These are phyloP conservation scores for Termitomyces sp. DNA, from an alignment of 768 basidiomycete species.

Conservation along the genomic window DNA sequence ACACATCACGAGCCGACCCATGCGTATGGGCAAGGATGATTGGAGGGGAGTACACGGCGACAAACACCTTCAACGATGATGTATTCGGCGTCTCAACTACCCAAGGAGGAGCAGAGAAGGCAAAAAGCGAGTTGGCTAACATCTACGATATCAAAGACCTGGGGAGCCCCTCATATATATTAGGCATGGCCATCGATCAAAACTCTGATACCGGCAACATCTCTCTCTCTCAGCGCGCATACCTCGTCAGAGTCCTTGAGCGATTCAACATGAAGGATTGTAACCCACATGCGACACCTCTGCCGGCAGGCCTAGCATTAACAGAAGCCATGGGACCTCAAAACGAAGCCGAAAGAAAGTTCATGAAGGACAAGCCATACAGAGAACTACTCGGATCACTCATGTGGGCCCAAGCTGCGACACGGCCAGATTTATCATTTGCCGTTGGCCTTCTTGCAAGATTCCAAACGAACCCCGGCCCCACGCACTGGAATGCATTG, in stretches of 20 bases:
- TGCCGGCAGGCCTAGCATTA: not conserved
- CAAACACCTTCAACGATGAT: not conserved
- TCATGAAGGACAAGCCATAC: not conserved
- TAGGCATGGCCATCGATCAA: not conserved
- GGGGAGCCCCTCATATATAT: not conserved
- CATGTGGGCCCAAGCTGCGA: not conserved
- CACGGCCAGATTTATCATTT: not conserved
- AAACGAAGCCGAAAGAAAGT: not conserved
- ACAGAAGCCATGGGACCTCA: not conserved
- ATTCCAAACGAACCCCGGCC: no score
- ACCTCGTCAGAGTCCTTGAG: not conserved
- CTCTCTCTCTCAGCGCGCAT: not conserved
- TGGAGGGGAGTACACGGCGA: not conserved
- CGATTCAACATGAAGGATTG: not conserved
- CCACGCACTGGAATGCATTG: no score
- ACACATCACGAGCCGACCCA: not conserved
- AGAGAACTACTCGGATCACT: no score
- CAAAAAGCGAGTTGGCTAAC: no score
- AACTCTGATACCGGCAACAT: not conserved
- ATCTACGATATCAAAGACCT: not conserved
- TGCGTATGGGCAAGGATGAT: not conserved
- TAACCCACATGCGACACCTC: not conserved
- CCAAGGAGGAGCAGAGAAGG: no score
- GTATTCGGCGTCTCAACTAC: no score
- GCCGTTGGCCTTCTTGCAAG: not conserved